Percentiles rank a stretch among this genome's conserved stretches.
Evolutionary conservation across 148 eudicot genomes (phyloP).

Genomic region (Silene conica): DNA sequence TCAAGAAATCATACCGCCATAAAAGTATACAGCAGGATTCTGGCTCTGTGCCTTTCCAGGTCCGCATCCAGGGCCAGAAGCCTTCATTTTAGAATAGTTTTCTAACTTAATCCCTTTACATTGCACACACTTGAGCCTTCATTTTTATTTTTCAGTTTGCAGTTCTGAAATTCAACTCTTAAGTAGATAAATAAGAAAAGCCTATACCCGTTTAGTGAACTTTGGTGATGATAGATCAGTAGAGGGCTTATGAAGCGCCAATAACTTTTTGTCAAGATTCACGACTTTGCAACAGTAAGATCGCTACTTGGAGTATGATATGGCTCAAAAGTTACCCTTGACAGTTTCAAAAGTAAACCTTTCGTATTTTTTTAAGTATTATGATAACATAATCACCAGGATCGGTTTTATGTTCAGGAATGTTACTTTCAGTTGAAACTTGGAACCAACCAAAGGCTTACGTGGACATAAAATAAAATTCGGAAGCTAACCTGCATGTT

Average conservation of each 20-base stretch:
- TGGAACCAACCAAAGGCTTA: not conserved
- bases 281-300: too few relatives aligned
- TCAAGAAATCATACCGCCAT: too few relatives aligned
- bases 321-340: not conserved
- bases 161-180: not conserved
- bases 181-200: not conserved
- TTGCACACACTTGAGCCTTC: not conserved
- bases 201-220: not conserved
- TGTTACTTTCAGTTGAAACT: not conserved
- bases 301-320: too few relatives aligned
- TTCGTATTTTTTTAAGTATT: not conserved
- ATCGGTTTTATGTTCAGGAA: not conserved
- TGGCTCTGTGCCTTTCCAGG: not conserved
- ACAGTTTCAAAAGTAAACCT: constrained; percentile 3
- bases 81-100: too few relatives aligned
- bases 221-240: not conserved
- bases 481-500: constrained; percentile 62
- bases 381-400: not conserved
- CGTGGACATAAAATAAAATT: not conserved
- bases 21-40: not conserved
- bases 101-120: not conserved
- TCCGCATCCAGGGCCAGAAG: too few relatives aligned
- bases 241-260: too few relatives aligned
- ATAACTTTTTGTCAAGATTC: too few relatives aligned
- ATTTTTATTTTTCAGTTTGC: not conserved